Base-by-base conservation (phyloP, 495 filamentous ascomycete genomes). In the Durotheca rogersii region DNA sequence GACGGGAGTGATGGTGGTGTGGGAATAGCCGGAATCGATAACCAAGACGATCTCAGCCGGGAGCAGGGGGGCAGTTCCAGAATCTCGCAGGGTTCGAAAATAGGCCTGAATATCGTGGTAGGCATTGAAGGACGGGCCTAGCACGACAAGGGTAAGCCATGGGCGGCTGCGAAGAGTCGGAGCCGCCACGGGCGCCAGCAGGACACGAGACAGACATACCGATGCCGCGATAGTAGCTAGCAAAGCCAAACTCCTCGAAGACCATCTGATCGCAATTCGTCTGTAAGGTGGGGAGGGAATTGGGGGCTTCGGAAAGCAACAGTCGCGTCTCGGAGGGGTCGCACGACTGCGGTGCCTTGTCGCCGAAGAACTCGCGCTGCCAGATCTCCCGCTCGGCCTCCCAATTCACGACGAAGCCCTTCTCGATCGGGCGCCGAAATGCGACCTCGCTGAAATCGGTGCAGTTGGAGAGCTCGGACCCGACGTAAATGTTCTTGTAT, bases 241-340 rank as follows among this genome's bases (percentile, higher is more conserved):
- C 81, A 69, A 97, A 97, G n/a, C 89, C 89, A 75, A 90, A 97
- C 65, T 97, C 91, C 64, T 99, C 93, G 73, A 97, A 97, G 0
- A 96, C 81, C 64, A 99, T 89, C 74, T 99, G 89, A 65, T 97
- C 93, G 48, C 88, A 89, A 63, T 96, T 90, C 12, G 80, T 81
- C 68, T 96, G 92, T 41, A 99, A 70, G 7, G 79, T 73, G 3
- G 83, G 81, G 34, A 92, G 78, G 2, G 86, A 82, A 67, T 96
- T 97, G n/a, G 94, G 87, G 23, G 89, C 87, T 68, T 99, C 93
- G 16, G 90, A 84, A 20, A 98, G 78, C 1, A 99, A 63, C 20
- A 99, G 69, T 14, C 87, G 84, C 6, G 90, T 91, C 10, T 90
- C 84, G 46, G 81, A 78, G 2, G 93, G 90, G 67, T 90, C 82